Percentiles rank a stretch among this genome's conserved stretches.
These are phyloP conservation scores for Phoma sp. DNA, from an alignment of 2,329 filamentous ascomycete genomes.

Conservation along the genomic window DNA sequence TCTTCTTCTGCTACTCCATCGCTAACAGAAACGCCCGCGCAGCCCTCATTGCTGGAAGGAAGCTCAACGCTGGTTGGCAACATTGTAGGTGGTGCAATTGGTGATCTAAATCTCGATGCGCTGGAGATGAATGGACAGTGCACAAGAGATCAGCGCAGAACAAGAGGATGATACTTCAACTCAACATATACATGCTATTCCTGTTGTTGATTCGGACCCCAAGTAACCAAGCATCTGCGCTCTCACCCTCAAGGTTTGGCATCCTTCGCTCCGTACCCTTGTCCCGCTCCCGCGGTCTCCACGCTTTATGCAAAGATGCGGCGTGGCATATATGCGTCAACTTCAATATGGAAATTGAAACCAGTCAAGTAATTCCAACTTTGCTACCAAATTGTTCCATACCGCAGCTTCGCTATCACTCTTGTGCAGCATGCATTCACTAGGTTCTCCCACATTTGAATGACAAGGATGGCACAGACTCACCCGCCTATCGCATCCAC, in stretches of 20 bases:
- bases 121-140: too few relatives aligned
- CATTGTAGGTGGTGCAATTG: too few relatives aligned
- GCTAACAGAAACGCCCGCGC: too few relatives aligned
- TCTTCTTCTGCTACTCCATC: too few relatives aligned
- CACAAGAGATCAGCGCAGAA: too few relatives aligned
- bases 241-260: not conserved
- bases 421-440: not conserved
- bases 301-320: not conserved
- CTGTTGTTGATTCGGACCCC: too few relatives aligned
- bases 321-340: not conserved
- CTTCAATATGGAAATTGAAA: not conserved
- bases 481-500: not conserved
- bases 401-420: not conserved
- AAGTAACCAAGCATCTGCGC: too few relatives aligned
- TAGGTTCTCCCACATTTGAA: not conserved
- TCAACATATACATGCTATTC: too few relatives aligned
- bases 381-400: not conserved
- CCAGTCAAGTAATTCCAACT: not conserved
- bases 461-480: not conserved
- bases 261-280: constrained; percentile 10
- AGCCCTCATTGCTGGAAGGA: too few relatives aligned
- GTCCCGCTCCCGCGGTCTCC: constrained; percentile 3
- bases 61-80: too few relatives aligned
- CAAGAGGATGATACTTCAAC: too few relatives aligned
- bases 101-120: too few relatives aligned